Conservation (phyloP, 306 rosid genomes). For the Mimosa pudica region DNA sequence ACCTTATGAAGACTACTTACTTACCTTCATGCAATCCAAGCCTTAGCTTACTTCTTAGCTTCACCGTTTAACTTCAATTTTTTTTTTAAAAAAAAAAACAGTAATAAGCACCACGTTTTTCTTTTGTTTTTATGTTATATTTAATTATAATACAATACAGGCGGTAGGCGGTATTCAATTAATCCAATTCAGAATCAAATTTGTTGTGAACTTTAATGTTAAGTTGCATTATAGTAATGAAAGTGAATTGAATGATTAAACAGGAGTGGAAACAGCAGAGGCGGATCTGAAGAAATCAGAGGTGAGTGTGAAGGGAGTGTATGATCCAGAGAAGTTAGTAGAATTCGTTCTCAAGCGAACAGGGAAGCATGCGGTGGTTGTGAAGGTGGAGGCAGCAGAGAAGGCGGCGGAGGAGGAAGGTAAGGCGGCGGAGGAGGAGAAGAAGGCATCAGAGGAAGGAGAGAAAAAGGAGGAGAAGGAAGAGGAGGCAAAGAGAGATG, state of each 20-base stretch:
- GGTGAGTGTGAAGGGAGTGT: conserved; percentile 72
- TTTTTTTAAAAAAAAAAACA: too few relatives aligned
- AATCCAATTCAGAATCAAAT: conserved; percentile 25
- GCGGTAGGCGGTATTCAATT: not conserved
- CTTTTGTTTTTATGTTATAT: not conserved
- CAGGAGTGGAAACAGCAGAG: conserved; percentile 86
- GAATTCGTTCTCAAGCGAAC: conserved; percentile 61
- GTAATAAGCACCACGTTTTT: too few relatives aligned
- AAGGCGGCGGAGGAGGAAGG: conserved; percentile 22
- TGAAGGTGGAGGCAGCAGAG: conserved; percentile 59
- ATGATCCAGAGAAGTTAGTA: conserved; percentile 65
- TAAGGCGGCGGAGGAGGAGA: conserved; percentile 11
- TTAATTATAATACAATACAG: not conserved
- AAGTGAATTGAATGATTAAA: not conserved
- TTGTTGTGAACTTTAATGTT: conserved; percentile 22
- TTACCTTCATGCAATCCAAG: conserved; percentile 27
- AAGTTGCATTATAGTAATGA: not conserved
- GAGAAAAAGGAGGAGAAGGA: conserved; percentile 39
- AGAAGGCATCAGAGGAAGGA: conserved; percentile 9
- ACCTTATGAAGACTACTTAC: too few relatives aligned
- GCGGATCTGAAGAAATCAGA: conserved; percentile 71
- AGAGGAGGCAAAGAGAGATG: conserved; percentile 34
- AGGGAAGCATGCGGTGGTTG: conserved; percentile 68
- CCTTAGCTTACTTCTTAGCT: not conserved
- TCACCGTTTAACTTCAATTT: not conserved